A percentile compares a stretch with the other conserved stretches of the same genome.
Evolutionary conservation across 768 basidiomycete genomes (phyloP).

Genomic region (Boletus sp.): DNA sequence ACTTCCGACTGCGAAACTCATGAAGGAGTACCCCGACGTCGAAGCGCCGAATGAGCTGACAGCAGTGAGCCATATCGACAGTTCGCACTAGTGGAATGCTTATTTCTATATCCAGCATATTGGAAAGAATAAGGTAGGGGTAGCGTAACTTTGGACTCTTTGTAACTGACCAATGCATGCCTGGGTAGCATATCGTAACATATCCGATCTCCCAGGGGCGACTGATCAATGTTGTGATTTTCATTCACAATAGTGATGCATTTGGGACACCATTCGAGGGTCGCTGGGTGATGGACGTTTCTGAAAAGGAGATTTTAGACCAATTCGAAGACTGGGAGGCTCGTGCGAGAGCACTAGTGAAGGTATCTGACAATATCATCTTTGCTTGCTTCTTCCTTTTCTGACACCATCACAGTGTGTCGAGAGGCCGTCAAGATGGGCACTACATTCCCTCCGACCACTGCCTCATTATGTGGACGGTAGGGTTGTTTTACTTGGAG

Average conservation of each 20-base stretch:
- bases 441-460: conserved; percentile 39
- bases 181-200: conserved; percentile 37
- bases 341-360: conserved; percentile 5
- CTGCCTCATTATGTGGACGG: conserved; percentile 40
- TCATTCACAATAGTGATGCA: conserved; percentile 24
- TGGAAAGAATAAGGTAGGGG: conserved; percentile 20
- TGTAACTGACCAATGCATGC: background rate
- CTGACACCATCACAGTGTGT: conserved; percentile 29
- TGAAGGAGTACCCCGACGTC: conserved; percentile 34
- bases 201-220: conserved; percentile 40
- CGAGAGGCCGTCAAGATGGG: conserved; percentile 41
- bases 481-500: conserved; percentile 47
- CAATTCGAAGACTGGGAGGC: conserved; percentile 29
- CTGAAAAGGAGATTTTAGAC: conserved; percentile 32
- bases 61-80: background rate
- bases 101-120: conserved; percentile 20
- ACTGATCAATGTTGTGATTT: conserved; percentile 38
- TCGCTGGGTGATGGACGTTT: conserved; percentile 28
- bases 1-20: conserved; percentile 29
- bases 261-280: conserved; percentile 34
- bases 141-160: background rate
- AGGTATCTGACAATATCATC: conserved; percentile 1
- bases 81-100: background rate
- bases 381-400: background rate
- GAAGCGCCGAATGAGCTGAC: conserved; percentile 28